Evolutionary conservation across 2,329 filamentous ascomycete genomes (phyloP).

Genomic region (Nemania sp.): DNA sequence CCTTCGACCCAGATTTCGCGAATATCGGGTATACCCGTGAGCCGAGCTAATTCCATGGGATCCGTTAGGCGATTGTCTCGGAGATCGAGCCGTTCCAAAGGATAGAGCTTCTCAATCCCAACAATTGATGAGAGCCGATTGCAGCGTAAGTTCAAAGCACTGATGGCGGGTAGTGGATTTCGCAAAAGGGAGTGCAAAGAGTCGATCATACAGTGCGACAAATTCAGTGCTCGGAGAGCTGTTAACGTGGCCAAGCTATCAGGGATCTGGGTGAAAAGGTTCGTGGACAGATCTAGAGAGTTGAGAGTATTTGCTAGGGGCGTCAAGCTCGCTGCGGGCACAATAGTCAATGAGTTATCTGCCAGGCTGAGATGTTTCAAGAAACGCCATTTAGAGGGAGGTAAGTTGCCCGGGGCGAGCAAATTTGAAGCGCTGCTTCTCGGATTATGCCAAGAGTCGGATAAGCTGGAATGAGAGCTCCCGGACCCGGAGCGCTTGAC

Average conservation of each 20-base stretch:
- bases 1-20: slow-evolving; percentile 90
- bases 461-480: slow-evolving; percentile 83
- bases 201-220: slow-evolving; percentile 97
- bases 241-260: slow-evolving; percentile 86
- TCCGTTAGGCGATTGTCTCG: slow-evolving; percentile 91
- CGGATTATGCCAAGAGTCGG: slow-evolving; percentile 66
- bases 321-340: slow-evolving; percentile 74
- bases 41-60: slow-evolving; percentile 83
- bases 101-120: slow-evolving; percentile 85
- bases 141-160: slow-evolving; percentile 84
- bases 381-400: slow-evolving; percentile 92
- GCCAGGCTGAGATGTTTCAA: slow-evolving; percentile 88
- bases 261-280: slow-evolving; percentile 91
- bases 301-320: slow-evolving; percentile 87
- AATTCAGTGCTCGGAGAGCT: slow-evolving; percentile 86
- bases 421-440: slow-evolving; percentile 80
- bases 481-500: slow-evolving; percentile 86
- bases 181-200: slow-evolving; percentile 85
- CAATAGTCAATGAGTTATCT: slow-evolving; percentile 85
- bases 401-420: slow-evolving; percentile 71
- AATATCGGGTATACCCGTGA: slow-evolving; percentile 90
- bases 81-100: slow-evolving; percentile 86
- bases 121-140: slow-evolving; percentile 88
- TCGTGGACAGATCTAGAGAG: slow-evolving; percentile 89
- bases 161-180: slow-evolving; percentile 89